Evolutionary conservation across 75 land plant genomes (phyloP), one percentile per base, ranked within the genome.

Genomic region (Chamaecyparis obtusa): DNA sequence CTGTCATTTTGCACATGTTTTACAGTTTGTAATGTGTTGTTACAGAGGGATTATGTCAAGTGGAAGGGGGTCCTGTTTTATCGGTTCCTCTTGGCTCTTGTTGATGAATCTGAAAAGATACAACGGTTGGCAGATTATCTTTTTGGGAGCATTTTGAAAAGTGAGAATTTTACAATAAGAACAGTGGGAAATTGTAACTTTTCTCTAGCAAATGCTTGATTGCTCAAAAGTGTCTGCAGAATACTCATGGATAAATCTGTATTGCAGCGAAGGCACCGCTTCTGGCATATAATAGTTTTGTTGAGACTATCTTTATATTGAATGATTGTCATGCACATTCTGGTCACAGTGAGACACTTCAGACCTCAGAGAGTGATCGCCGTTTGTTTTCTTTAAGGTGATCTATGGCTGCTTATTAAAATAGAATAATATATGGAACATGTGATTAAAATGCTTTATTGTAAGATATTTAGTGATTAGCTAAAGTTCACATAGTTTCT

Each of bases 31-130:
- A 54, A 69, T 77, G 11, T 82, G 83, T 85, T 84, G 81, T n/a
- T 88, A 4, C 91, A 96, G 97, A 89, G 93, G 83, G 99, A 97
- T 89, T 97, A 97, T 91, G 96, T 97, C 51, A 97, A 97, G 85
- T 97, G 99, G 99, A 93, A 96, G 89, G 99, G 99, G 32, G 89
- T 95, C 17, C 93, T 97, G 11, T 97, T 97, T 86, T 97, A 96
- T 64, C 92, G 95, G 41, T 97, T 97, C 78, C 93, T 97, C 41
- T 74, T 97, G 41, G 91, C 93, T 57, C 92, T 97, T 48, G 98
- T 97, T 89, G 99, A 97, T 90, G 97, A 96, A 41, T 97, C 97
- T 56, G 95, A 92, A 85, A 93, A 96, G 88, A 96, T 97, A 14
- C 78, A 95, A 24, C 92, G 91, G 83, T 90, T 97, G 82, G 99